These are phyloP conservation scores for Aphanomyces euteiches DNA, from an alignment of 352 stramenopile species.

Conservation along the genomic window DNA sequence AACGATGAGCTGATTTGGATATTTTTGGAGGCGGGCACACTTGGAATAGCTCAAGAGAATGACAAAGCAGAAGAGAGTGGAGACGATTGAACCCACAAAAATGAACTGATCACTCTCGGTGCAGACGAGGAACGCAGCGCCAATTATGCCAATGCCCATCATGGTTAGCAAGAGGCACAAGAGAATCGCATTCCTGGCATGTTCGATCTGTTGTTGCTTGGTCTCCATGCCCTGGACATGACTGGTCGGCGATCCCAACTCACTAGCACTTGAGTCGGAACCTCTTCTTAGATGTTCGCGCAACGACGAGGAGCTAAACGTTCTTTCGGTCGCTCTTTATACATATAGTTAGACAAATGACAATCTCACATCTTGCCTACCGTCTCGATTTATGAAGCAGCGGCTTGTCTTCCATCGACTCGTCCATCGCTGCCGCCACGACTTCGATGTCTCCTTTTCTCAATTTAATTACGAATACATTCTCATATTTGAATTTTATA, in stretches of 20 bases:
- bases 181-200: conserved; percentile 11
- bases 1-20: conserved; percentile 84
- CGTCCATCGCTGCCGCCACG: no score
- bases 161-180: conserved; percentile 10
- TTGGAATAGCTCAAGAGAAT: conserved; percentile 67
- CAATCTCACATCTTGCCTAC: neutral
- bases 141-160: neutral
- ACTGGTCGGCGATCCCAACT: neutral
- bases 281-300: conserved; percentile 17
- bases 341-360: no score
- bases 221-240: neutral
- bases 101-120: conserved; percentile 41
- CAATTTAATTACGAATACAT: no score
- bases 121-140: neutral
- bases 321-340: neutral
- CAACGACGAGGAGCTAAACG: conserved; percentile 3
- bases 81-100: conserved; percentile 69
- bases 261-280: conserved; percentile 15
- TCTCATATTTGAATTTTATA: no score
- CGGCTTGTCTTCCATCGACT: neutral
- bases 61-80: conserved; percentile 60
- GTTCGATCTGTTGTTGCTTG: conserved; percentile 12
- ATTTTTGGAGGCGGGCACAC: conserved; percentile 51
- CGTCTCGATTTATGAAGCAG: conserved; percentile 13
- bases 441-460: no score